A percentile compares a stretch with the other conserved stretches of the same genome.
Evolutionary conservation across 2,329 filamentous ascomycete species (phyloP).

Genomic region (Botrytis fragariae): DNA sequence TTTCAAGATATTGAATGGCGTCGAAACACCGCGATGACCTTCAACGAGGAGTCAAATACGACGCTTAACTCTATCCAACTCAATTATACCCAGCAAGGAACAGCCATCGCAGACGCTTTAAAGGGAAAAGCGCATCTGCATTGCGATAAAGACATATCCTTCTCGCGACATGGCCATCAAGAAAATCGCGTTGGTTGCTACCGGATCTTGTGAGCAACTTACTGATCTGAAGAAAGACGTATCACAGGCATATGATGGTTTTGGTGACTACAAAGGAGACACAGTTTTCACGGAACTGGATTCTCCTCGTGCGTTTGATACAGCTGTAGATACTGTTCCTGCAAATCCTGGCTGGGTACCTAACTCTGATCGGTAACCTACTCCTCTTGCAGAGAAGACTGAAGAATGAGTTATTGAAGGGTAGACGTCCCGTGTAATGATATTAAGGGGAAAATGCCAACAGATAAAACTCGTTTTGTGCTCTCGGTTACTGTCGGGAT

Average conservation of each 20-base stretch:
- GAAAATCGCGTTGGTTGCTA: background rate
- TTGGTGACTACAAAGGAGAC: background rate
- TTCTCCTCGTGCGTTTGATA: background rate
- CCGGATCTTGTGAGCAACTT: background rate
- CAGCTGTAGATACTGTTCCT: background rate
- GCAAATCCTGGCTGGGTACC: background rate
- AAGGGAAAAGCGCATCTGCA: background rate
- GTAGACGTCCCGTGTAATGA: background rate
- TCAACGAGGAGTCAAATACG: background rate
- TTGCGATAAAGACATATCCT: slow-evolving; percentile 1
- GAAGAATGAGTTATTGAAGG: background rate
- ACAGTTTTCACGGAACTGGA: background rate
- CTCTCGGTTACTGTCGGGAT: too few relatives aligned
- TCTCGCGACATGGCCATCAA: background rate
- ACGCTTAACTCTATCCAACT: background rate
- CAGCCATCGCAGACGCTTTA: background rate
- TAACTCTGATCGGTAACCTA: background rate
- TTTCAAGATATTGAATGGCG: background rate
- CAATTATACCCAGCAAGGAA: background rate
- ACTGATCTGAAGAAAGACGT: background rate
- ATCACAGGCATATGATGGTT: background rate
- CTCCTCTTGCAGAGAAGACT: too few relatives aligned
- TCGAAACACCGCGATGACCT: background rate
- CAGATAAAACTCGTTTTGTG: too few relatives aligned
- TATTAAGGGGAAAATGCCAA: background rate